These are phyloP conservation scores for Elsinoe australis DNA, from an alignment of 2,329 filamentous ascomycete species.

Conservation along the genomic window DNA sequence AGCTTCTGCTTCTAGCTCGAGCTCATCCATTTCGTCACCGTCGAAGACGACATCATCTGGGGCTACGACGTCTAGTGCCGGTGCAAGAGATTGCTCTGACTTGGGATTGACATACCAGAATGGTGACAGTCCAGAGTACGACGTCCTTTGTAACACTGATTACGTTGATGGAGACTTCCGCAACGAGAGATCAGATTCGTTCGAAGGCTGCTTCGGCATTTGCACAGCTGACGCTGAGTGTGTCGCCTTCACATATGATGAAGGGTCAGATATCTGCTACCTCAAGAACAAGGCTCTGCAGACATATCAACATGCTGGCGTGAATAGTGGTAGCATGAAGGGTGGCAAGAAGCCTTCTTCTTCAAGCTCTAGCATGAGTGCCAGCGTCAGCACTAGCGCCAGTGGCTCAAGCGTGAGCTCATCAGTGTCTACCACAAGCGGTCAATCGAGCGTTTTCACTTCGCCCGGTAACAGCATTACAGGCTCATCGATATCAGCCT, in stretches of 20 bases:
- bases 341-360: not conserved
- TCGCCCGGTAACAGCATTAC: too few species aligned
- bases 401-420: too few species aligned
- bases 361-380: not conserved
- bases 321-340: conserved; percentile 4
- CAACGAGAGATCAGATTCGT: not conserved
- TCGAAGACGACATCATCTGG: not conserved
- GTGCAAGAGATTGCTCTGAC: not conserved
- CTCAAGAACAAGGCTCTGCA: conserved; percentile 12
- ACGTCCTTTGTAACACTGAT: conserved; percentile 6
- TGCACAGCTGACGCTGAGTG: conserved; percentile 11
- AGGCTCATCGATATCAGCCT: not conserved
- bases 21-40: not conserved
- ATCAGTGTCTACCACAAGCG: too few species aligned
- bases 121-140: not conserved
- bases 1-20: too few species aligned
- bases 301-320: not conserved
- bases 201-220: conserved; percentile 11
- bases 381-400: too few species aligned
- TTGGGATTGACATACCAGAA: conserved; percentile 1
- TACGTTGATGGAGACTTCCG: conserved; percentile 6
- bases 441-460: too few species aligned
- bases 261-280: conserved; percentile 11
- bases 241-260: conserved; percentile 12
- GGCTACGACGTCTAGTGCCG: not conserved